Percentiles rank a stretch among this genome's conserved stretches.
These are phyloP conservation scores for Suillus subluteus DNA, from an alignment of 768 basidiomycete species.

Conservation along the genomic window DNA sequence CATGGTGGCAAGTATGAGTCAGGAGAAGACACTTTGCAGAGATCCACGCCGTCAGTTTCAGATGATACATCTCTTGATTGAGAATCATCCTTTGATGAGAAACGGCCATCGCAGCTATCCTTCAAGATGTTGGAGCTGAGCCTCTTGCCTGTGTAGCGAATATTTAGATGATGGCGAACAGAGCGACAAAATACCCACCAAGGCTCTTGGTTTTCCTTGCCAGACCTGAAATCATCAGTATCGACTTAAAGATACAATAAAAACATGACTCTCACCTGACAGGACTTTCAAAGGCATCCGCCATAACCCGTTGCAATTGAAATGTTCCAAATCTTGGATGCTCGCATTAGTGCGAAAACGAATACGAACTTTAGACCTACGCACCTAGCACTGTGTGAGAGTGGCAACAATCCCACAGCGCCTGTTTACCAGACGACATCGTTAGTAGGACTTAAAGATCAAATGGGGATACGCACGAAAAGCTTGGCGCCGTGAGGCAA, in stretches of 20 bases:
- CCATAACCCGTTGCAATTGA: slow-evolving; percentile 26
- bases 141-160: background rate
- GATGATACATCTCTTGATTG: background rate
- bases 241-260: background rate
- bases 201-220: slow-evolving; percentile 3
- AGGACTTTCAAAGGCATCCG: background rate
- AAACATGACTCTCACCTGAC: background rate
- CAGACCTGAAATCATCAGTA: background rate
- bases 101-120: background rate
- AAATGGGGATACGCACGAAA: slow-evolving; percentile 24
- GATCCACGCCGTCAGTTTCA: background rate
- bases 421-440: slow-evolving; percentile 16
- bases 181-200: background rate
- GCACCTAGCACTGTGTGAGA: slow-evolving; percentile 34
- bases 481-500: slow-evolving; percentile 30
- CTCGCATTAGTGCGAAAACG: background rate
- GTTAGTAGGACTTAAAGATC: background rate
- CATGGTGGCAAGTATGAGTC: slow-evolving; percentile 22
- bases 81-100: slow-evolving; percentile 1
- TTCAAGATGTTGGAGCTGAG: background rate
- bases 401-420: slow-evolving; percentile 34
- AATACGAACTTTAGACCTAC: background rate
- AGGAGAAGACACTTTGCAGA: slow-evolving; percentile 15
- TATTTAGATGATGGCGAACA: background rate
- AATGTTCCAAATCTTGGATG: slow-evolving; percentile 30